phyloP scores from a whole-genome alignment of 2,329 filamentous ascomycete species.

The Fusarium nodosum region DNA sequence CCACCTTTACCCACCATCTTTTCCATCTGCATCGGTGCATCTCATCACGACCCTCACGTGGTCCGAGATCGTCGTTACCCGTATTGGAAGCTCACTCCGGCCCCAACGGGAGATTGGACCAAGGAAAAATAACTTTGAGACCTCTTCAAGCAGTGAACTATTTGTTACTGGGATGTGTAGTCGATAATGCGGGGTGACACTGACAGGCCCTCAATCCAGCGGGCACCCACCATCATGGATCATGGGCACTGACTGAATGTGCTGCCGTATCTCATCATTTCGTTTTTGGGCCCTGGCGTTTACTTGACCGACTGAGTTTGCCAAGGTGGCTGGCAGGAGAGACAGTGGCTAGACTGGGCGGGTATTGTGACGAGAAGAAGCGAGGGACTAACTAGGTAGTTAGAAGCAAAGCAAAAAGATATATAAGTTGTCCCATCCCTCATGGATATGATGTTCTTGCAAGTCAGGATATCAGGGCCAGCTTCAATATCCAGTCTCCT shows the following conservation, averaged over 20 bases:
- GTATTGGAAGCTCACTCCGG: constrained; percentile 46
- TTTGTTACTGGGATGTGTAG: constrained; percentile 22
- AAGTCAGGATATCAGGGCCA: constrained; percentile 29
- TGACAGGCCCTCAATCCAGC: not conserved
- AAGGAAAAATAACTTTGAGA: constrained; percentile 26
- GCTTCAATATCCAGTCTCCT: constrained; percentile 9
- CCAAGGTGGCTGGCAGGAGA: constrained; percentile 25
- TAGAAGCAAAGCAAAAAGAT: not conserved
- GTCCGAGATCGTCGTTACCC: constrained; percentile 43
- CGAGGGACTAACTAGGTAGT: not conserved
- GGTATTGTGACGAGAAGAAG: constrained; percentile 29
- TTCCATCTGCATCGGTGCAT: constrained; percentile 1
- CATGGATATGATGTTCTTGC: constrained; percentile 11
- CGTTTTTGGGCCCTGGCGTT: constrained; percentile 18
- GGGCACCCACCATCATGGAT: constrained; percentile 2
- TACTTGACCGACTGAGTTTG: constrained; percentile 20
- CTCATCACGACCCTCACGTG: constrained; percentile 37
- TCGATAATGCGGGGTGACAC: constrained; percentile 38
- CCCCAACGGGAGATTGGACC: constrained; percentile 26
- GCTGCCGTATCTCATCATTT: constrained; percentile 22
- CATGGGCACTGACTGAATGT: not conserved
- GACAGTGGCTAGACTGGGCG: constrained; percentile 8
- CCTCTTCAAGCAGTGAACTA: not conserved
- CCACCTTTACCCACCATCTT: constrained; percentile 21
- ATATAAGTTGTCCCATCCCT: constrained; percentile 33